Base-by-base conservation (phyloP, 352 stramenopile genomes). In the Aphanomyces astaci region DNA sequence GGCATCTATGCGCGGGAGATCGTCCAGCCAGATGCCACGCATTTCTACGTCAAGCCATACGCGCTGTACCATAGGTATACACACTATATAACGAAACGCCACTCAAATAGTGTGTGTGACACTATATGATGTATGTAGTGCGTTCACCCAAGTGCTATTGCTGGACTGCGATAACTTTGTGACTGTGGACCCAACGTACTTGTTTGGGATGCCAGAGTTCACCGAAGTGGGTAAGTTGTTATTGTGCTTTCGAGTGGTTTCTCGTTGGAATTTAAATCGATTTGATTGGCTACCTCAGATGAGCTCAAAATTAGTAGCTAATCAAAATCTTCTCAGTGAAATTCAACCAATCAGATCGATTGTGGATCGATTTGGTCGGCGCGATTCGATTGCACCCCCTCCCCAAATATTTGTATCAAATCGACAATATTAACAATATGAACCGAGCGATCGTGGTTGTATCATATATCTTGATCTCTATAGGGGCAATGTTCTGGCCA, bases 101-200 rank as follows among this genome's bases (percentile, higher is more conserved):
- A n/a, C n/a, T n/a, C n/a, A n/a, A n/a, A n/a, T n/a, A n/a, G n/a
- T n/a, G n/a, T 11, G n/a, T 19, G 27, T 11, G 15, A 40, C 10
- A 11, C 24, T n/a, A 66, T 5, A 17, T 25, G 4, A 2, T 15
- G 9, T 2, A 22, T 30, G 7, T 27, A 68, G 62, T 60, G 62
- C 62, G 7, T 71, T 88, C 22, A 66, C 73, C 4, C 33, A 76
- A 13, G 64, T 86, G 10, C 33, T 88, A 19, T 81, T 85, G 48
- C 63, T 88, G 17, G 80, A 88, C 57, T 73, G 77, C 25, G 80
- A 88, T 62, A 88, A 84, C 57, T 60, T 86, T 32, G 71, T 76
- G 0, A 76, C 80, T 17, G 73, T 63, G 19, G 75, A 88, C 62
- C 80, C 80, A 25, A 82, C 67, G 24, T 82, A 78, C 43, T 53